A percentile compares a stretch with the other conserved stretches of the same genome.
phyloP scores from a whole-genome alignment of 1,284 basidiomycete genomes.

The Microbotryum intermedium region DNA sequence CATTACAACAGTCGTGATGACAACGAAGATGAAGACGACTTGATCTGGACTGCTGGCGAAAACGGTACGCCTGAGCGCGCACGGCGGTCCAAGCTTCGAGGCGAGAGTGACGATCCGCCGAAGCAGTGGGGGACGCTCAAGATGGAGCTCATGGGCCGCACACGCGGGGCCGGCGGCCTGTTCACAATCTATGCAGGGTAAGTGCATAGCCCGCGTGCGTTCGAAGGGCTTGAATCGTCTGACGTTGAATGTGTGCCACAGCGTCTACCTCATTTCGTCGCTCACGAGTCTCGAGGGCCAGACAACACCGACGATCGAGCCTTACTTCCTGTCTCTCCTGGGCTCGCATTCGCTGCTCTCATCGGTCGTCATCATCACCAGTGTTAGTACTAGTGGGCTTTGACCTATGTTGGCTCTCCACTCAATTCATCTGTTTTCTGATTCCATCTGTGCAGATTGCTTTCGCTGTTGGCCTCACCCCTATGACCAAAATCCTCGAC shows the following conservation, averaged over 20 bases:
- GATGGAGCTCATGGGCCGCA: constrained; percentile 27
- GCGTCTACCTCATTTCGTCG: constrained; percentile 28
- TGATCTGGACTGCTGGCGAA: constrained; percentile 4
- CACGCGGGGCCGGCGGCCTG: constrained; percentile 20
- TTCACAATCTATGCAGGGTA: constrained; percentile 27
- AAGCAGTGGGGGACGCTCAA: constrained; percentile 29
- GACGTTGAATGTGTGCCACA: neutral
- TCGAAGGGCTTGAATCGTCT: no score
- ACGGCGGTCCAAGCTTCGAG: neutral
- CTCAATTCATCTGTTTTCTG: neutral
- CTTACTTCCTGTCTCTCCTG: constrained; percentile 35
- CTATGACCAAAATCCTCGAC: constrained; percentile 36
- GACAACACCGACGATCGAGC: constrained; percentile 34
- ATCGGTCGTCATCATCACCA: constrained; percentile 33
- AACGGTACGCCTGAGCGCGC: neutral
- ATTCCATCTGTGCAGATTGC: constrained; percentile 21
- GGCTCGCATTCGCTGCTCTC: constrained; percentile 32
- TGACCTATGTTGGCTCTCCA: neutral
- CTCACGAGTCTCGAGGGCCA: constrained; percentile 33
- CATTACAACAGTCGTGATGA: neutral
- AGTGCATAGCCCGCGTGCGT: neutral
- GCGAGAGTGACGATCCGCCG: constrained; percentile 2
- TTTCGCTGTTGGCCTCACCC: constrained; percentile 35
- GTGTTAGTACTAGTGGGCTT: constrained; percentile 10
- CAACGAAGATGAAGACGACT: neutral